These are phyloP conservation scores for Penicillium polonicum DNA, from an alignment of 2,329 filamentous ascomycete genomes.

Conservation along the genomic window DNA sequence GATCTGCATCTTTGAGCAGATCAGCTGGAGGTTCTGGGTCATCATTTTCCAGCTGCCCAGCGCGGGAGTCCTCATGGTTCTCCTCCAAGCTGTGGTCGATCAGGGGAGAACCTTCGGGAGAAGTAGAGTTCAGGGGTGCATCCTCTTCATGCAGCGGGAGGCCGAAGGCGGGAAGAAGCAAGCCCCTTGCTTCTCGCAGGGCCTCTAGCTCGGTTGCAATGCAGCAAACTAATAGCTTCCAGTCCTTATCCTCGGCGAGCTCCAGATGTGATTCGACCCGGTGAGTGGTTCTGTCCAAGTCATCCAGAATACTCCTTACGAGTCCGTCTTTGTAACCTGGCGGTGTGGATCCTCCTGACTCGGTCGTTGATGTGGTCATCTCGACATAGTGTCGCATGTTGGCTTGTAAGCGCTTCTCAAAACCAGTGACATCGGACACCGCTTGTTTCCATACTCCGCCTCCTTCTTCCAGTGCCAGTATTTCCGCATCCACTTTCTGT, in stretches of 20 bases:
- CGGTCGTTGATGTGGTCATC: constrained; percentile 20
- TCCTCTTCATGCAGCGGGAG: constrained; percentile 22
- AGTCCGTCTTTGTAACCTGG: constrained; percentile 25
- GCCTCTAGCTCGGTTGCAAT: constrained; percentile 64
- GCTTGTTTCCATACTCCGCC: constrained; percentile 59
- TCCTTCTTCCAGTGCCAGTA: constrained; percentile 58
- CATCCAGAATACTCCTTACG: constrained; percentile 38
- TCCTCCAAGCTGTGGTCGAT: constrained; percentile 1
- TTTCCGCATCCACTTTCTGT: constrained; percentile 52
- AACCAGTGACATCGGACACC: constrained; percentile 51
- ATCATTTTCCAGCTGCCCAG: constrained; percentile 28
- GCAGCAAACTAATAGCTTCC: constrained; percentile 62
- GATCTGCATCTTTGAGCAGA: constrained; percentile 32
- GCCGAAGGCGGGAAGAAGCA: constrained; percentile 39
- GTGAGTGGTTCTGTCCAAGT: constrained; percentile 49
- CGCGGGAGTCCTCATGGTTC: constrained; percentile 8
- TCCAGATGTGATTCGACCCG: constrained; percentile 52
- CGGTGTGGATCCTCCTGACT: constrained; percentile 10
- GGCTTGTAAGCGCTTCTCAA: constrained; percentile 44
- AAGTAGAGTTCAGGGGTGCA: constrained; percentile 10
- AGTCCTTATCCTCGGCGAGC: constrained; percentile 53
- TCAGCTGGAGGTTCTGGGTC: constrained; percentile 40
- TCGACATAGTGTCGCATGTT: constrained; percentile 36
- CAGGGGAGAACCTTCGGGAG: constrained; percentile 10
- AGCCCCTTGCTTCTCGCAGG: constrained; percentile 39